Base-by-base conservation (phyloP, 192 early-diverging fungal species). In the Coemansia sp. region DNA sequence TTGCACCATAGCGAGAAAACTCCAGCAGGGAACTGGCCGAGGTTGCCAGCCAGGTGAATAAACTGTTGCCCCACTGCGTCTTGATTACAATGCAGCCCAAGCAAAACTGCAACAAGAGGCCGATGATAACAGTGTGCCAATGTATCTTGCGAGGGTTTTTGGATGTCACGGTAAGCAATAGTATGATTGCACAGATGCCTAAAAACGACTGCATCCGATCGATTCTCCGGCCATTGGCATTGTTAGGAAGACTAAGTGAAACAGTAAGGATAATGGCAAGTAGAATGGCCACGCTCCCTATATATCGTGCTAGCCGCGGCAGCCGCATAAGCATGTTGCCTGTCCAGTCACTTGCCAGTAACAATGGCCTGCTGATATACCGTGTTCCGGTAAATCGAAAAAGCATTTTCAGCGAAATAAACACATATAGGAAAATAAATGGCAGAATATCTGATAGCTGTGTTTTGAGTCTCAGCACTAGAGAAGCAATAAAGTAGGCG, bases 61-160 rank as follows among this genome's bases (percentile, higher is more conserved):
- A 70, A 68, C 82, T 76, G 57, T 81, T 60, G 21, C 93, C 93
- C 61, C 83, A 80, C 36, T 63, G 51, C 19, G 88, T 88, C 50
- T 84, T 81, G 63, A 90, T 79, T 30, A 92, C 87, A 54, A 93
- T 83, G 44, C 93, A 79, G 23, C 86, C 93, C 53, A 95, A 56
- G 33, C 90, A 54, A 68, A 87, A 89, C 75, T 95, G 91, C 51
- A 88, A 30, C 30, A 90, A 65, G 23, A 86, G 63, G 15, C 88
- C 90, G 48, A 80, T 69, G 16, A 79, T 55, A 11, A 93, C 83
- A 3, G 89, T 91, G 63, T 82, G 83, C 87, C 90, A 90, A 56
- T 83, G 79, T 48, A 95, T 86, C 18, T 68, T 59, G 39, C 63
- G 77, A 51, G 80, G 83, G 65, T 89, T 76, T 51, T 61, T 70